phyloP scores from a whole-genome alignment of 1,284 basidiomycete genomes.

The Ustilago cynodontis region DNA sequence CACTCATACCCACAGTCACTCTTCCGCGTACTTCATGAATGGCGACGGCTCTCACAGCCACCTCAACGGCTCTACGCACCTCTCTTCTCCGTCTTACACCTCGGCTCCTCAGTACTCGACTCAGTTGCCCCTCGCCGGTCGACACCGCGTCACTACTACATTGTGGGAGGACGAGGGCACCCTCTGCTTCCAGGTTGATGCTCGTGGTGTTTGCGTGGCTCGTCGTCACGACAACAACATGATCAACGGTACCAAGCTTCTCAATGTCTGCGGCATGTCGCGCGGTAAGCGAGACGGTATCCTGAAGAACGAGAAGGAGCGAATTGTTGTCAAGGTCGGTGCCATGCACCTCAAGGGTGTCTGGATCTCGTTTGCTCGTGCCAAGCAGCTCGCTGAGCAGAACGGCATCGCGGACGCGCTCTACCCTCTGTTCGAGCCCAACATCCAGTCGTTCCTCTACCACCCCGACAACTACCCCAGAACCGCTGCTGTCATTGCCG shows the following conservation, averaged over 20 bases:
- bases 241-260: slow-evolving; percentile 70
- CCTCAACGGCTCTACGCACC: slow-evolving; percentile 49
- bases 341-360: slow-evolving; percentile 70
- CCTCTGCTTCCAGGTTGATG: slow-evolving; percentile 69
- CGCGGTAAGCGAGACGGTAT: slow-evolving; percentile 70
- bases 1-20: slow-evolving; percentile 50
- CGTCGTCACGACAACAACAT: slow-evolving; percentile 70
- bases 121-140: slow-evolving; percentile 63
- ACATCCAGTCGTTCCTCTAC: slow-evolving; percentile 69
- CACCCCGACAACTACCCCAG: slow-evolving; percentile 69
- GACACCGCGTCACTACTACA: slow-evolving; percentile 69
- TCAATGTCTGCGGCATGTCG: slow-evolving; percentile 69
- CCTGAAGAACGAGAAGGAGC: slow-evolving; percentile 69
- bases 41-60: slow-evolving; percentile 54
- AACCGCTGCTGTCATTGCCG: slow-evolving; percentile 68
- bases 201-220: slow-evolving; percentile 68
- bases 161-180: slow-evolving; percentile 70
- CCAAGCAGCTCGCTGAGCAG: slow-evolving; percentile 68
- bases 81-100: slow-evolving; percentile 60
- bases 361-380: slow-evolving; percentile 69
- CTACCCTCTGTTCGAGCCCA: slow-evolving; percentile 69
- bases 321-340: slow-evolving; percentile 70
- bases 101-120: slow-evolving; percentile 65
- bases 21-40: slow-evolving; percentile 55
- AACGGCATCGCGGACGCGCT: slow-evolving; percentile 67